Evolutionary conservation across 2,329 filamentous ascomycete species (phyloP).

Genomic region (Trichoderma hamatum): DNA sequence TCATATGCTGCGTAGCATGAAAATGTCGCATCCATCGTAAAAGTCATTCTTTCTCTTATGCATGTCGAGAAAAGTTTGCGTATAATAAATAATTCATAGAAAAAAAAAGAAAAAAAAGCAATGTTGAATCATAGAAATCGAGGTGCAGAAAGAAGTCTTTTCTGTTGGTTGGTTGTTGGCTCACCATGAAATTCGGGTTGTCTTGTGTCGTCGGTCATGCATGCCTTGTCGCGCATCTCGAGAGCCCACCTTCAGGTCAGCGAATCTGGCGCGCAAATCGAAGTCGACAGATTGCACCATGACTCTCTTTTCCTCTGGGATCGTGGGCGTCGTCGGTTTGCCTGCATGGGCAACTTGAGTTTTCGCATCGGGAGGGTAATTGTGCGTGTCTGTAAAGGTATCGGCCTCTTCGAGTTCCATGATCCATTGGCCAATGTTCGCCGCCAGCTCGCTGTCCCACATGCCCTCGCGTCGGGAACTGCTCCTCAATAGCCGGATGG

Average conservation of each 20-base stretch:
- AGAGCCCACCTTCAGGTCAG: slow-evolving; percentile 57
- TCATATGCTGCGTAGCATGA: background rate
- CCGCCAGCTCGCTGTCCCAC: slow-evolving; percentile 67
- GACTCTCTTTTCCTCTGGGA: slow-evolving; percentile 58
- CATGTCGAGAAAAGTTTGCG: background rate
- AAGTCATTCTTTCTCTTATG: background rate
- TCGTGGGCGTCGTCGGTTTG: slow-evolving; percentile 28
- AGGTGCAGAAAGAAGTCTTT: background rate
- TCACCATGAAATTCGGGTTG: slow-evolving; percentile 54
- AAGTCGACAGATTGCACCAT: slow-evolving; percentile 62
- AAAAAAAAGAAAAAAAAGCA: background rate
- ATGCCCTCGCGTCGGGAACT: slow-evolving; percentile 67
- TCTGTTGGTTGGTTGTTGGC: background rate
- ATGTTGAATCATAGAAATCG: background rate
- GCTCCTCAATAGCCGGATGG: slow-evolving; percentile 62
- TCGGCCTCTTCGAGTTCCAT: slow-evolving; percentile 58
- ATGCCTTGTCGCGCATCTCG: slow-evolving; percentile 52
- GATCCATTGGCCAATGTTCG: slow-evolving; percentile 59
- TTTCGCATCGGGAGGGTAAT: background rate
- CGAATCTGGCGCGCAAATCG: slow-evolving; percentile 55
- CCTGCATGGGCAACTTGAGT: slow-evolving; percentile 14
- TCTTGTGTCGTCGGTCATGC: slow-evolving; percentile 51
- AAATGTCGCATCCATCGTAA: background rate
- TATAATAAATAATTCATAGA: background rate
- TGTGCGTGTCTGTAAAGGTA: background rate